Base-by-base conservation (phyloP, 106 monocot species). In the Cymbidium sinense region DNA sequence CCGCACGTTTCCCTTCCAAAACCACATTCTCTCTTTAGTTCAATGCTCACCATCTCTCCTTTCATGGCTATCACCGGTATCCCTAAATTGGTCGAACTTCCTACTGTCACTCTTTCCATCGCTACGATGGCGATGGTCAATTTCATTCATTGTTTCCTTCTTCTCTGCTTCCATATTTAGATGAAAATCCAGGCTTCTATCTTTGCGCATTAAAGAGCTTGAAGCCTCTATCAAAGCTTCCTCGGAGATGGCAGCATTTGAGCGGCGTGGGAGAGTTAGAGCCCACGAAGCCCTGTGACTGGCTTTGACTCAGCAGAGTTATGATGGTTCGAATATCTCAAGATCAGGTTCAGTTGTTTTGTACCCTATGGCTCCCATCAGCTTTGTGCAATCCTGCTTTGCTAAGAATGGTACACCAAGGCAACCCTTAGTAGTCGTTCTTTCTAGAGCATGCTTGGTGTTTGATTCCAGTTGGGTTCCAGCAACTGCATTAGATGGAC, bases 351-450 rank as follows among this genome's bases (percentile, higher is more conserved):
- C 76, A 2, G 44, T 77, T 36, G 37, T 7, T 34, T 74, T 73
- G 74, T 96, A 85, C 78, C 96, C 96, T 12, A 88, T 98, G 90
- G 70, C 70, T 52, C 94, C 96, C 17, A 94, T 98, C 50, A 94
- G 85, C 27, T 79, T 84, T 5, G 88, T 90, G 20, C 83, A 76
- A 4, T 98, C 96, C 23, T 98, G 96, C 81, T 98, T 98, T 78
- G 85, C 91, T 34, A 90, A n/a, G n/a, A n/a, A n/a, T n/a, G n/a
- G n/a, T n/a, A n/a, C n/a, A n/a, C n/a, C n/a, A n/a, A n/a, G n/a
- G n/a, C n/a, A n/a, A n/a, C n/a, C n/a, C 50, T 70, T 90, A 80
- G 84, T 94, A 33, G 96, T 92, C 43, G 89, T 91, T 36, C 84
- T 94, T 72, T 91, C 96, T 64, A 90, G 94, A 78, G 96, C 96